Base-by-base conservation (phyloP, 306 rosid species). In the Sphenostylis stenocarpa region DNA sequence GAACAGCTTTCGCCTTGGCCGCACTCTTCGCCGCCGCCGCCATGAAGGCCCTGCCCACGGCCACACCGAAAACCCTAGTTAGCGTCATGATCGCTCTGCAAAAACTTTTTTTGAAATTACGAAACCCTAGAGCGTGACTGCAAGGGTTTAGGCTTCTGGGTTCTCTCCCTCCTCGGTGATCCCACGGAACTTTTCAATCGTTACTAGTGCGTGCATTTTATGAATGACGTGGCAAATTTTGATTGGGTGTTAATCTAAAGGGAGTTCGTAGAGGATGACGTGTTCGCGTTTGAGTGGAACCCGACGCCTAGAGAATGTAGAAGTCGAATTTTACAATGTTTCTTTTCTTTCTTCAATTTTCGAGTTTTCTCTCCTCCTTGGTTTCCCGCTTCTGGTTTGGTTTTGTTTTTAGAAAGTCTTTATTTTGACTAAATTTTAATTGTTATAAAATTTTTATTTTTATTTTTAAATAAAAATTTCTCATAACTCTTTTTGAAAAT, bases 11-110 rank as follows among this genome's bases (percentile, higher is more conserved):
- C 73, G 68, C 64, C 79, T 68, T 86, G 0, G 77, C 58, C 7
- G 84, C 31, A 29, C 55, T 48, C 55, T 65, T 67, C 51, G 58
- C 76, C 58, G 66, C 76, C 19, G 81, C 81, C 48, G 77, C 86
- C 89, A 86, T 86, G 23, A 86, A 51, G 2, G 60, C 76, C 57
- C 82, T 24, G 15, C 87, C 82, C 15, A 85, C 83, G 53, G 1
- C 55, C 2, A 73, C 76, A 6, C 89, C 86, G 49, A 86, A 83
- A 62, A 80, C 83, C 89, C 79, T 83, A 61, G 77, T 61, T 13
- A 72, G 15, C 6, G 73, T 79, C 89, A 86, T 86, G 72, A 23
- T 86, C 58, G 36, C 49, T 16, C 4, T 12, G 63, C 33, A 7
- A 66, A 62, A 66, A 16, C 6, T 33, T 70, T 60, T 39, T 60